Base-by-base conservation (phyloP, 306 rosid species). In the Sicyos baderoa region DNA sequence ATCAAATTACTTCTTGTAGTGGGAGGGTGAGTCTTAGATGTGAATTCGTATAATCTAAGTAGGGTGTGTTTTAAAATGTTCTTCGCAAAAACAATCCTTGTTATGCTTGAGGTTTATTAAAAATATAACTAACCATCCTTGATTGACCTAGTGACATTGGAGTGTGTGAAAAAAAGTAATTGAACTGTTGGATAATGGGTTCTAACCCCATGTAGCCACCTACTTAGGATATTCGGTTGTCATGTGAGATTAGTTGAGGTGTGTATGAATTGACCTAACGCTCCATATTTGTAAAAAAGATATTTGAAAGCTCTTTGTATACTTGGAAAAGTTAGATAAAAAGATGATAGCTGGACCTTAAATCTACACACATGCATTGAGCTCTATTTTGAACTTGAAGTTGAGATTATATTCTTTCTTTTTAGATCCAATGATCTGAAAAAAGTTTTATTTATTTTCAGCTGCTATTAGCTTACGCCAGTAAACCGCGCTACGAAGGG, bases 391-490 rank as follows among this genome's bases (percentile, higher is more conserved):
- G 37, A 60, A 60, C 48, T 35, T 60, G 48, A 35, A n/a, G 68
- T 49, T 37, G 23, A 9, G 45, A 15, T 32, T 32, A 32, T 32
- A 2, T 32, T 32, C 21, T 32, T 14, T 7, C 8, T 14, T 17
- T 17, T 53, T 2, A 18, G 37, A 32, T 32, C 7, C 6, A 21
- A 63, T n/a, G 6, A 5, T 14, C 17, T 56, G 27, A 40, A 67
- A 47, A 17, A 14, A 9, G 45, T 61, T 44, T 40, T 53, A 37
- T 10, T 10, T 35, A 51, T 76, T 29, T 79, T 57, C 71, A 88
- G 95, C 77, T 91, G 62, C 74, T 91, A 85, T 88, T 89, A 60
- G 84, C 86, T 58, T 87, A 84, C 75, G 49, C 82, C 61, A 71
- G 75, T 64, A 77, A 72, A 50, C 88, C 79, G 0, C 94, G 90